Evolutionary conservation across 257 asterid genomes (phyloP).

Genomic region (Solanum arcanum): DNA sequence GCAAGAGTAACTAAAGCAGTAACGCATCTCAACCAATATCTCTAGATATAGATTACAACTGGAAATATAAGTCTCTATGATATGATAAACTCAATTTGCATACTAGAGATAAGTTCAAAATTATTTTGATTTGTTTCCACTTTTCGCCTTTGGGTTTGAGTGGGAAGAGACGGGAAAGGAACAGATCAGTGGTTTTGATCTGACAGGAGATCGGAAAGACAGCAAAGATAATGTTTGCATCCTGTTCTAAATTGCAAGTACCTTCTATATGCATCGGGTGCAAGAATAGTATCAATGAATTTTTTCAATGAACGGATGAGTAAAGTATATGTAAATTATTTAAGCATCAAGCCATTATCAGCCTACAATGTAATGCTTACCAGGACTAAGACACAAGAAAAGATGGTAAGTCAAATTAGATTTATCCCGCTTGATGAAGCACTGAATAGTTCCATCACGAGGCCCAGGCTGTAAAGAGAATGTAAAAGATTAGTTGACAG

Average conservation of each 20-base stretch:
- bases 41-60: background rate
- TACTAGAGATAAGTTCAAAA: background rate
- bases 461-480: constrained; percentile 64
- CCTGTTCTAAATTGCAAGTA: background rate
- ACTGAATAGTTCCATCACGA: constrained; percentile 86
- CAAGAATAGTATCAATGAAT: background rate
- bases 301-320: background rate
- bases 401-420: constrained; percentile 83
- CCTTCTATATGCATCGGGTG: background rate
- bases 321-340: background rate
- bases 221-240: background rate
- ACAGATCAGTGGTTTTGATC: background rate
- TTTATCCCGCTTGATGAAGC: constrained; percentile 89
- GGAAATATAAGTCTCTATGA: background rate
- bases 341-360: background rate
- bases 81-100: background rate
- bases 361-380: constrained; percentile 22
- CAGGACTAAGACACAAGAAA: constrained; percentile 82
- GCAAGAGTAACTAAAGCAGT: background rate
- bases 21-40: background rate
- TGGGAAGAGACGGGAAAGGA: background rate
- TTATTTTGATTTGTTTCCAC: background rate
- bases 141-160: background rate
- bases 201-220: background rate
- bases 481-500: background rate